phyloP scores from a whole-genome alignment of 495 filamentous ascomycete species.

The Neurospora tetraspora region DNA sequence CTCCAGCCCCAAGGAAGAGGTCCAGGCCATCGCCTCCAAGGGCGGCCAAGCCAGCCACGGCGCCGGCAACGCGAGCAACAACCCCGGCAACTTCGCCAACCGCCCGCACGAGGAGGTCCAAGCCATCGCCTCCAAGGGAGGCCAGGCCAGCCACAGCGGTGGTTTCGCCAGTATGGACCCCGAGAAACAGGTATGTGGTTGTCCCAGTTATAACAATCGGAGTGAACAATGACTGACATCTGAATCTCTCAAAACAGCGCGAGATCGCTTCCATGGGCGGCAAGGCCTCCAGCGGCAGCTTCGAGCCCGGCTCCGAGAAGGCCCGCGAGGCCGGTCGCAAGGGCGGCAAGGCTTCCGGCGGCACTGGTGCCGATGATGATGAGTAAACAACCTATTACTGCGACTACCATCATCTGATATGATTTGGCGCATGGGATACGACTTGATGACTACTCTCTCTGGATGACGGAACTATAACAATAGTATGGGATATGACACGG shows the following conservation, averaged over 20 bases:
- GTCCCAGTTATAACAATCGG: not conserved
- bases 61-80: slow-evolving; percentile 1
- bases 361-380: not conserved
- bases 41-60: slow-evolving; percentile 35
- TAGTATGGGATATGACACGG: not conserved
- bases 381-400: not conserved
- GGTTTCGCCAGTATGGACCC: slow-evolving; percentile 30
- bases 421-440: not conserved
- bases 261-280: slow-evolving; percentile 46
- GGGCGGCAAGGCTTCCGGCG: slow-evolving; percentile 33
- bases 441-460: not conserved
- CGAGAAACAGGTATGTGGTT: slow-evolving; percentile 38
- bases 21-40: slow-evolving; percentile 43
- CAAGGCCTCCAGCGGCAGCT: slow-evolving; percentile 37
- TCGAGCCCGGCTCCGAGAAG: slow-evolving; percentile 35
- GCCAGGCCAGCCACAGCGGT: slow-evolving; percentile 32
- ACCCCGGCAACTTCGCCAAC: slow-evolving; percentile 5
- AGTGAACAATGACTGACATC: not conserved
- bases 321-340: slow-evolving; percentile 35
- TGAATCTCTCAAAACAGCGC: not conserved
- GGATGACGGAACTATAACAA: not conserved
- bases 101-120: slow-evolving; percentile 44
- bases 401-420: not conserved
- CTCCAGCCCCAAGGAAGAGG: slow-evolving; percentile 41
- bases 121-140: slow-evolving; percentile 42